A percentile compares a stretch with the other conserved stretches of the same genome.
These are phyloP conservation scores for Colletotrichum salicis DNA, from an alignment of 2,329 filamentous ascomycete species.

Conservation along the genomic window DNA sequence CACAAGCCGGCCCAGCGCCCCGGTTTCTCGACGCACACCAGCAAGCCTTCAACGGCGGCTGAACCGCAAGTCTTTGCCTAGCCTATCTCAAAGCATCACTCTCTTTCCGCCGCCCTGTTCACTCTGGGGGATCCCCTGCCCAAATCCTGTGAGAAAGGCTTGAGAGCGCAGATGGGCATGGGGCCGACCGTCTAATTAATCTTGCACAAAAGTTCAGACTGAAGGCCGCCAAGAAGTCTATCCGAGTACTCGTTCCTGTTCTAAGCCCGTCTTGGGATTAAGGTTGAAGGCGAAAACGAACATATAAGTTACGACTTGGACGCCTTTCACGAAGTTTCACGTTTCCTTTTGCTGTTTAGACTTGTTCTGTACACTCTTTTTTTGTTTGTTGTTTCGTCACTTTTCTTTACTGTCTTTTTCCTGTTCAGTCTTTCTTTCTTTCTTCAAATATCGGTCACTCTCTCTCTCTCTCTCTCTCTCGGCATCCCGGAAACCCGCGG, in stretches of 20 bases:
- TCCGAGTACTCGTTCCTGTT: background rate
- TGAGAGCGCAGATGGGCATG: background rate
- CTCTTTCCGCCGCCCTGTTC: background rate
- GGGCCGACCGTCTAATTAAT: constrained; percentile 13
- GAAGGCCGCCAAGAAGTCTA: constrained; percentile 11
- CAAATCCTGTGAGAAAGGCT: background rate
- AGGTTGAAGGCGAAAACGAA: background rate
- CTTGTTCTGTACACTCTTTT: constrained; percentile 27
- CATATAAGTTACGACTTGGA: constrained; percentile 26
- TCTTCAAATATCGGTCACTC: constrained; percentile 23
- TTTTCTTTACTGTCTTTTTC: background rate
- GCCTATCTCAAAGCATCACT: background rate
- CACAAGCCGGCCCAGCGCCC: background rate
- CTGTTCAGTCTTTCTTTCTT: constrained; percentile 15
- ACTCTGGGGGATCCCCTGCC: constrained; percentile 16
- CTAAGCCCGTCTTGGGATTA: constrained; percentile 4
- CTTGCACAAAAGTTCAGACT: background rate
- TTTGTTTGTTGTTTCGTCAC: background rate
- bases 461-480: constrained; percentile 13
- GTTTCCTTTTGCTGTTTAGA: background rate
- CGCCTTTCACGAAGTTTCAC: constrained; percentile 11
- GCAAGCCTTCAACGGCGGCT: background rate
- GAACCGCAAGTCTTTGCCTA: background rate
- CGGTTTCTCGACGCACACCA: background rate
- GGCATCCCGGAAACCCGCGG: background rate